phyloP scores from a whole-genome alignment of 2,329 filamentous ascomycete genomes.

The Exophiala spinifera region DNA sequence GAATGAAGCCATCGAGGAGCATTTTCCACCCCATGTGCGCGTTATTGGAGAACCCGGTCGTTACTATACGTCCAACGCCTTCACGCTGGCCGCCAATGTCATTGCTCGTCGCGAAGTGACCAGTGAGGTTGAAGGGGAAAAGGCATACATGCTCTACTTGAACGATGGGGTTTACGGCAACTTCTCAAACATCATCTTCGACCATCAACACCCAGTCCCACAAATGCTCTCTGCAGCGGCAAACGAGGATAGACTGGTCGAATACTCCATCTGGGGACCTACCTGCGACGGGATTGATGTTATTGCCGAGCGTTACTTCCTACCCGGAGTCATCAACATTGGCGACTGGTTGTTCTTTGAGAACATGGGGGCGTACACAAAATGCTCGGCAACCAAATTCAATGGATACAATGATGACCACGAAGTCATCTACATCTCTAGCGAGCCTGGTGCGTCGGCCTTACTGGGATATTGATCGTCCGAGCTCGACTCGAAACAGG shows the following conservation, averaged over 20 bases:
- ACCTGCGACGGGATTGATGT: conserved; percentile 98
- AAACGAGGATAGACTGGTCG: conserved; percentile 59
- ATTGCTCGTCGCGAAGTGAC: conserved; percentile 89
- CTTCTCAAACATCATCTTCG: conserved; percentile 99
- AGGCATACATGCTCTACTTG: conserved; percentile 93
- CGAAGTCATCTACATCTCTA: conserved; percentile 90
- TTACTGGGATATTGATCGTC: conserved; percentile 54
- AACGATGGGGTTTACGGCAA: conserved; percentile 98
- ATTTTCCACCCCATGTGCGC: conserved; percentile 79
- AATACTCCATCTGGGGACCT: conserved; percentile 97
- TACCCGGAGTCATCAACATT: conserved; percentile 75
- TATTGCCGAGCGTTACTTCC: conserved; percentile 76
- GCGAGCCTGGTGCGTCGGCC: conserved; percentile 80
- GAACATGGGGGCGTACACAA: conserved; percentile 98
- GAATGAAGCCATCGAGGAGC: conserved; percentile 73
- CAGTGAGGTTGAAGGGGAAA: conserved; percentile 59
- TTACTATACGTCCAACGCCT: conserved; percentile 91
- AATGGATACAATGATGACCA: conserved; percentile 94
- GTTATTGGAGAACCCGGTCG: conserved; percentile 95
- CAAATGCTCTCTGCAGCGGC: conserved; percentile 66
- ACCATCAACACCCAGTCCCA: conserved; percentile 87
- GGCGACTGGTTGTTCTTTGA: conserved; percentile 99
- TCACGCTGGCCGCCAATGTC: conserved; percentile 91
- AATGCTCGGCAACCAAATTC: conserved; percentile 95
- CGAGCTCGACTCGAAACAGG: neutral